phyloP scores from a whole-genome alignment of 2,329 filamentous ascomycete species.

The Aspergillus japonicus region DNA sequence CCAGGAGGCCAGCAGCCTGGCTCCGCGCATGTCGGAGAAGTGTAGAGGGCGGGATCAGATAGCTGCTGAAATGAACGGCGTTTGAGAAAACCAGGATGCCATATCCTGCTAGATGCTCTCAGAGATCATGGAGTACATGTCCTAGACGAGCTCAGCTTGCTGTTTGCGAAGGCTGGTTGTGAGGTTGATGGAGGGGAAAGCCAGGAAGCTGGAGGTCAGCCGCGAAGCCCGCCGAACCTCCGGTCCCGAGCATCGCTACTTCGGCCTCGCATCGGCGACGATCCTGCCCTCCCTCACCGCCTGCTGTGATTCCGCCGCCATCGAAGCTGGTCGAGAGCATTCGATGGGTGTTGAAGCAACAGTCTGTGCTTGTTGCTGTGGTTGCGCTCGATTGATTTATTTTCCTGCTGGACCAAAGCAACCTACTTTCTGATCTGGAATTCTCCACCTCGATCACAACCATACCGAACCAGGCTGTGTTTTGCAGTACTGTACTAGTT shows the following conservation, averaged over 20 bases:
- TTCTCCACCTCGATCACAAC: not conserved
- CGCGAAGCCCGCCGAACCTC: conserved; percentile 12
- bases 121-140: conserved; percentile 19
- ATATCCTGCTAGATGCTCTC: conserved; percentile 28
- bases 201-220: conserved; percentile 2
- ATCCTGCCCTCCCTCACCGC: conserved; percentile 32
- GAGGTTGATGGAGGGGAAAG: not conserved
- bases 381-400: not conserved
- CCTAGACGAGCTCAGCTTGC: conserved; percentile 11
- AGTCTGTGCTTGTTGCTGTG: not conserved
- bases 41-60: conserved; percentile 22
- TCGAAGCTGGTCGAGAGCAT: conserved; percentile 36
- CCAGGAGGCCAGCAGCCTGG: conserved; percentile 39
- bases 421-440: not conserved
- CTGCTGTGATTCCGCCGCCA: conserved; percentile 15
- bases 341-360: conserved; percentile 24
- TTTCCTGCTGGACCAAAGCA: not conserved
- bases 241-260: conserved; percentile 13
- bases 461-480: not conserved
- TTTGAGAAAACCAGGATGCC: conserved; percentile 27
- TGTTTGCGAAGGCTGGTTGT: conserved; percentile 2
- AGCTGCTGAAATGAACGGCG: conserved; percentile 28
- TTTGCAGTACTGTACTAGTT: not conserved
- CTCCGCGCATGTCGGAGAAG: conserved; percentile 43
- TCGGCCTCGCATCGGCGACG: conserved; percentile 21